A percentile compares a stretch with the other conserved stretches of the same genome.
These are phyloP conservation scores for Xerocomellus chrysenteron DNA, from an alignment of 768 basidiomycete species.

Conservation along the genomic window DNA sequence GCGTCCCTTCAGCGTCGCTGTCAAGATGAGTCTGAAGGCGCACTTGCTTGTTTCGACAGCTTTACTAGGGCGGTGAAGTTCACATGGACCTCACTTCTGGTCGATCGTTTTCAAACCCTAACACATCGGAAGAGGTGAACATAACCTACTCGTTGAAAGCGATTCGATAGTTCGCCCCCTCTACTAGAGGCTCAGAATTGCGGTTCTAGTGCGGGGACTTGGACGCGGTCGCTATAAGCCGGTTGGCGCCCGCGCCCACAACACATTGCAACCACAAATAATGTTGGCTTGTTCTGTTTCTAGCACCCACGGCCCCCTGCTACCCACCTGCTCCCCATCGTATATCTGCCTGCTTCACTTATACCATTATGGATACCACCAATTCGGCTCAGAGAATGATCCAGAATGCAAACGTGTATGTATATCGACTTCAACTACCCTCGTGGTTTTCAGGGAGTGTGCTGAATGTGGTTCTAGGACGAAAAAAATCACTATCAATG, in stretches of 20 bases:
- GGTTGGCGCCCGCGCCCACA: constrained; percentile 19
- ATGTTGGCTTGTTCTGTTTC: constrained; percentile 1
- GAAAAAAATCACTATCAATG: constrained; percentile 13
- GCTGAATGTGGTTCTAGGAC: constrained; percentile 3
- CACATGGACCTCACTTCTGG: background rate
- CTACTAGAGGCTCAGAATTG: background rate
- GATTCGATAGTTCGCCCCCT: background rate
- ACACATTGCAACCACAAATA: constrained; percentile 16
- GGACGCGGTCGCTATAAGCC: background rate
- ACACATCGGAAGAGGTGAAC: background rate
- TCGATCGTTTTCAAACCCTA: background rate
- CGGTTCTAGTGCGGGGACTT: constrained; percentile 8
- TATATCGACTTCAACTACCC: background rate
- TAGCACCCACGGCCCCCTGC: constrained; percentile 3
- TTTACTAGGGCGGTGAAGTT: too few species aligned
- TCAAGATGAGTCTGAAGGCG: background rate
- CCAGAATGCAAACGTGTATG: constrained; percentile 6
- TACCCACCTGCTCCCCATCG: background rate
- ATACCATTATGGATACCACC: constrained; percentile 3
- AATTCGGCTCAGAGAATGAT: background rate
- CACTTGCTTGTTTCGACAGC: background rate
- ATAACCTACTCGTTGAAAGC: background rate
- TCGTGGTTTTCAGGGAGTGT: background rate
- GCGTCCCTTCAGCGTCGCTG: too few species aligned
- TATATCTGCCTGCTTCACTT: background rate